Conservation (phyloP, 2,329 filamentous ascomycete genomes). For the Cladophialophora immunda region DNA sequence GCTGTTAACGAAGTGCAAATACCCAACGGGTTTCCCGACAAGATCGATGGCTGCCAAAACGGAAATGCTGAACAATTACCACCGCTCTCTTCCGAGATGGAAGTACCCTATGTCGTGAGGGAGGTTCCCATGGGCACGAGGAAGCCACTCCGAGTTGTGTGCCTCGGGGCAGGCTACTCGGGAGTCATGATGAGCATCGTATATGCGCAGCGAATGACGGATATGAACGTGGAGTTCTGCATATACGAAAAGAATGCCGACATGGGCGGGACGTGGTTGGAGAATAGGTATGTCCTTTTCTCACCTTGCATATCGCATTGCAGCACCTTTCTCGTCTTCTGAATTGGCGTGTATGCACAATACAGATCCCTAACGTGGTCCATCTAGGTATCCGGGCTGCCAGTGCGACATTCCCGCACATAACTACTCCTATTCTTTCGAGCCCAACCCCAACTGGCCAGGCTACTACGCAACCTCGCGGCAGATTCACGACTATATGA, state of each 20-base stretch:
- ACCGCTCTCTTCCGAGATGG: neutral
- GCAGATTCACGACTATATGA: slow-evolving; percentile 34
- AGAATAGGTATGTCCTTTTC: slow-evolving; percentile 40
- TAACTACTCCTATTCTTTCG: slow-evolving; percentile 74
- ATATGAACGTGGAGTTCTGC: slow-evolving; percentile 29
- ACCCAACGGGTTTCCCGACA: neutral
- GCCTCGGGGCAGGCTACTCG: slow-evolving; percentile 36
- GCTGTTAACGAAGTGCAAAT: neutral
- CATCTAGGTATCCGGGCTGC: slow-evolving; percentile 23
- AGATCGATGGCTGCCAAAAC: neutral
- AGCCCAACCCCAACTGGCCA: slow-evolving; percentile 73
- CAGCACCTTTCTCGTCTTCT: too few species aligned
- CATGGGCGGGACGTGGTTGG: slow-evolving; percentile 44
- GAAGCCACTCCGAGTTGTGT: slow-evolving; percentile 29
- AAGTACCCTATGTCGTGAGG: neutral
- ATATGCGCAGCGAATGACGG: slow-evolving; percentile 4
- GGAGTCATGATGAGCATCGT: slow-evolving; percentile 43
- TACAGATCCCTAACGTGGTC: neutral
- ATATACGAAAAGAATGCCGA: slow-evolving; percentile 42
- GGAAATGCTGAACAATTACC: neutral
- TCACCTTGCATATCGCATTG: neutral
- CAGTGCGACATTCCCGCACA: slow-evolving; percentile 50
- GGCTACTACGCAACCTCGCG: slow-evolving; percentile 62
- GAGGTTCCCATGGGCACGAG: slow-evolving; percentile 2
- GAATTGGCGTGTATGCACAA: neutral